These are phyloP conservation scores for Achaetomium macrosporum DNA, from an alignment of 2,329 filamentous ascomycete species.

Conservation along the genomic window DNA sequence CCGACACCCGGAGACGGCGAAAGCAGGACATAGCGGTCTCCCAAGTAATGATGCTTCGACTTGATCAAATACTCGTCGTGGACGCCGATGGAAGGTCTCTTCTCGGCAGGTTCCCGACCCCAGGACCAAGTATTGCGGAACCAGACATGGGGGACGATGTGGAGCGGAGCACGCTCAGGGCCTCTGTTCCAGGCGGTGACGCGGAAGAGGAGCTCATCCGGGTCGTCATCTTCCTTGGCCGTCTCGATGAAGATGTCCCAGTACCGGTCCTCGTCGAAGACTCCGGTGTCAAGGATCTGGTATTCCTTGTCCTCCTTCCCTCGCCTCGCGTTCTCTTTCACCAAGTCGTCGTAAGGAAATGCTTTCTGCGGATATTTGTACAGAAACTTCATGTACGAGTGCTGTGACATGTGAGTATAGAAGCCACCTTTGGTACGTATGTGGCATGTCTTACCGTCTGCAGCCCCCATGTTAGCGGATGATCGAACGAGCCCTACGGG, in stretches of 20 bases:
- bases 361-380: slow-evolving; percentile 94
- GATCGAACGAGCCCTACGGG: neutral
- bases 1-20: slow-evolving; percentile 87
- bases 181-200: slow-evolving; percentile 96
- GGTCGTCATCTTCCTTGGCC: slow-evolving; percentile 86
- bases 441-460: slow-evolving; percentile 39
- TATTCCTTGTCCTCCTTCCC: slow-evolving; percentile 77
- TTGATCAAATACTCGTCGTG: slow-evolving; percentile 62
- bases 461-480: slow-evolving; percentile 25
- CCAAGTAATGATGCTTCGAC: slow-evolving; percentile 73
- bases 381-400: slow-evolving; percentile 98
- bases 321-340: slow-evolving; percentile 75
- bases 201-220: slow-evolving; percentile 87
- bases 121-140: slow-evolving; percentile 97
- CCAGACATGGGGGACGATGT: slow-evolving; percentile 93
- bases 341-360: slow-evolving; percentile 86
- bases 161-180: slow-evolving; percentile 80
- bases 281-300: slow-evolving; percentile 82
- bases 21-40: slow-evolving; percentile 75
- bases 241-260: slow-evolving; percentile 98
- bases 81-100: slow-evolving; percentile 73
- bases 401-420: slow-evolving; percentile 43
- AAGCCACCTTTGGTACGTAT: neutral
- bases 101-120: slow-evolving; percentile 69
- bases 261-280: slow-evolving; percentile 84